These are phyloP conservation scores for Gnetum montanum DNA, from an alignment of 75 land plant species.

Conservation along the genomic window DNA sequence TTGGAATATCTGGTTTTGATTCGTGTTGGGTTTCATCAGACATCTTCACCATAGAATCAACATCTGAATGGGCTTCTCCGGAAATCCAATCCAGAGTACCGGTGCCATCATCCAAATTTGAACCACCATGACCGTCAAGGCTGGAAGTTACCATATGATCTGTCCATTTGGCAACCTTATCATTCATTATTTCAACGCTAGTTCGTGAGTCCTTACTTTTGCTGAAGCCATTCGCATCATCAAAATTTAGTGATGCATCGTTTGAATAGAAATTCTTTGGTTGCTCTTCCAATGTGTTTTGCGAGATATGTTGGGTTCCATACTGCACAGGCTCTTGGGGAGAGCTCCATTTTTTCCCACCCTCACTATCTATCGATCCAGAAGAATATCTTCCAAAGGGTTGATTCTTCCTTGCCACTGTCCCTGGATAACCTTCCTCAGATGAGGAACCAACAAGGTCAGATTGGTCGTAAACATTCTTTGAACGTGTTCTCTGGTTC, in stretches of 20 bases:
- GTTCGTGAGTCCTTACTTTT: slow-evolving; percentile 23
- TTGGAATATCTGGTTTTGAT: slow-evolving; percentile 54
- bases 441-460: slow-evolving; percentile 66
- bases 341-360: slow-evolving; percentile 69
- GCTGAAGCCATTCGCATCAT: slow-evolving; percentile 14
- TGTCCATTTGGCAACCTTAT: slow-evolving; percentile 27
- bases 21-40: slow-evolving; percentile 15
- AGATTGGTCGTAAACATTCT: slow-evolving; percentile 63
- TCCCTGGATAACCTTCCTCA: slow-evolving; percentile 50
- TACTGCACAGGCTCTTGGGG: slow-evolving; percentile 44
- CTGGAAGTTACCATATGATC: slow-evolving; percentile 21
- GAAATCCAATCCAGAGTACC: slow-evolving; percentile 7
- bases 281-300: slow-evolving; percentile 36
- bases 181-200: slow-evolving; percentile 7
- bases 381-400: slow-evolving; percentile 59
- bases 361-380: slow-evolving; percentile 66
- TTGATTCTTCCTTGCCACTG: slow-evolving; percentile 40
- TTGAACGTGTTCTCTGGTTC: slow-evolving; percentile 60
- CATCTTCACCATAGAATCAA: slow-evolving; percentile 12
- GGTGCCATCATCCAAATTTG: slow-evolving; percentile 12
- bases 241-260: slow-evolving; percentile 28
- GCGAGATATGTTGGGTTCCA: slow-evolving; percentile 12
- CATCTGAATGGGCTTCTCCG: slow-evolving; percentile 19
- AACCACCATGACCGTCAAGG: slow-evolving; percentile 32
- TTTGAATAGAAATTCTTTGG: slow-evolving; percentile 23